Evolutionary conservation across 2,329 filamentous ascomycete species (phyloP), one percentile per base, ranked within the genome.

Genomic region (Hypoxylon sp.): DNA sequence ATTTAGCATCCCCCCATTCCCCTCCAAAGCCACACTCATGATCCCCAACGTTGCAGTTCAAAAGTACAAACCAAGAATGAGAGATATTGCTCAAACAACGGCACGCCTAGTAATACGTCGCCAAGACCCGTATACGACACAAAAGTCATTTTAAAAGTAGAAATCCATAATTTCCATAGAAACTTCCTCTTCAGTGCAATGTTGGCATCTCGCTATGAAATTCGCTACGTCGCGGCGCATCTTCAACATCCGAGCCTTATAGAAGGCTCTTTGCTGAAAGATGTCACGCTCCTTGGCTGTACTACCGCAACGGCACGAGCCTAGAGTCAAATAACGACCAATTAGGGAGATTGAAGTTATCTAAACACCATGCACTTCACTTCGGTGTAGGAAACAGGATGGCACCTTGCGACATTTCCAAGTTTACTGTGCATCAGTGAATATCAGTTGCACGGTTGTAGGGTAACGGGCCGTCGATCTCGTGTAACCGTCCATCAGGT

Each of bases 221-320:
- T 21, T 58, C 13, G 9, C 41, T n/a, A 48, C 11, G 23, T 32
- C 25, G 32, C 51, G 55, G 62, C 30, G 28, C 11, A 36, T 66
- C 43, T 59, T 59, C 48, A 66, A 62, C 38, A 59, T 49, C 63
- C 58, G 63, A 58, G 41, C 48, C 53, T 61, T 23, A 32, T 32
- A 21, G 21, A 34, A 13, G n/a, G 28, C 41, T 25, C 48, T 10
- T 41, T 52, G 17, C 13, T 46, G 30, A 23, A 25, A 43, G 55
- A 25, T 19, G 38, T 25, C 21, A 30, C 38, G 43, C 38, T 45
- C 23, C 32, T 49, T 11, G 17, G 6, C 48, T 60, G 59, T 63
- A 45, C 55, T 34, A 50, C 59, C 49, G 41, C 48, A 41, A 25
- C 55, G 48, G 48, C 28, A n/a, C 32, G 17, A 66, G 59, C 41